Percentiles rank a stretch among this genome's conserved stretches.
Evolutionary conservation across 2,329 filamentous ascomycete species (phyloP).

Genomic region (Scedosporium boydii): DNA sequence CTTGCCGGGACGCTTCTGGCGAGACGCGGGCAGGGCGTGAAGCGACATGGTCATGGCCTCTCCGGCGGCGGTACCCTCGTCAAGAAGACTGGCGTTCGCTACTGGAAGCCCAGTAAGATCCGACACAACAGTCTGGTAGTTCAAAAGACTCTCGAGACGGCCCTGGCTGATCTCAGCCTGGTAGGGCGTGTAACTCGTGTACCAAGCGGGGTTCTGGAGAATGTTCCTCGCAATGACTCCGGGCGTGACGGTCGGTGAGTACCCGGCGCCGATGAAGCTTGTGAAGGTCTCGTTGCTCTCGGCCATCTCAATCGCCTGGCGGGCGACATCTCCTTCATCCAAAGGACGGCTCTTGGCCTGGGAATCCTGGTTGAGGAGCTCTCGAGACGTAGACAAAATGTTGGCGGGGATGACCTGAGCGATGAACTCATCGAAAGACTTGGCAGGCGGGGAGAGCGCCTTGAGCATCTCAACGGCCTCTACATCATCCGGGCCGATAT

Average conservation of each 20-base stretch:
- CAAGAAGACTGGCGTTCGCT: conserved; percentile 81
- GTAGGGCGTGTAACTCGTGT: conserved; percentile 96
- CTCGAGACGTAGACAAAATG: conserved; percentile 40
- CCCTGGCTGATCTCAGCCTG: conserved; percentile 97
- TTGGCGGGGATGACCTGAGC: conserved; percentile 72
- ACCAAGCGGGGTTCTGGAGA: conserved; percentile 90
- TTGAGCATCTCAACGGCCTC: conserved; percentile 72
- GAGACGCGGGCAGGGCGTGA: conserved; percentile 60
- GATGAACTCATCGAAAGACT: conserved; percentile 73
- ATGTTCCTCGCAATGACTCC: conserved; percentile 89
- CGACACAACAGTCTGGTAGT: conserved; percentile 88
- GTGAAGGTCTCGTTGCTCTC: conserved; percentile 31
- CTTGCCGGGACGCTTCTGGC: conserved; percentile 67
- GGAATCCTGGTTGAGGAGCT: conserved; percentile 49
- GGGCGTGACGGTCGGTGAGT: conserved; percentile 78
- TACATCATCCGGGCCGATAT: conserved; percentile 72
- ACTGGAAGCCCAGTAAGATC: conserved; percentile 83
- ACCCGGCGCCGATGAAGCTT: conserved; percentile 79
- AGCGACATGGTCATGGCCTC: conserved; percentile 94
- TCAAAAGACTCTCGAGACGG: conserved; percentile 80
- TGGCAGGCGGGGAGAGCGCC: conserved; percentile 62
- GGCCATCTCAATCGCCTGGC: conserved; percentile 23
- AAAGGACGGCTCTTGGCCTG: conserved; percentile 40
- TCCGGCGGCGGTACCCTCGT: conserved; percentile 85
- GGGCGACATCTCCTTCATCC: conserved; percentile 51